phyloP scores from a whole-genome alignment of 2,329 filamentous ascomycete genomes.

The Nothopassalora personata region DNA sequence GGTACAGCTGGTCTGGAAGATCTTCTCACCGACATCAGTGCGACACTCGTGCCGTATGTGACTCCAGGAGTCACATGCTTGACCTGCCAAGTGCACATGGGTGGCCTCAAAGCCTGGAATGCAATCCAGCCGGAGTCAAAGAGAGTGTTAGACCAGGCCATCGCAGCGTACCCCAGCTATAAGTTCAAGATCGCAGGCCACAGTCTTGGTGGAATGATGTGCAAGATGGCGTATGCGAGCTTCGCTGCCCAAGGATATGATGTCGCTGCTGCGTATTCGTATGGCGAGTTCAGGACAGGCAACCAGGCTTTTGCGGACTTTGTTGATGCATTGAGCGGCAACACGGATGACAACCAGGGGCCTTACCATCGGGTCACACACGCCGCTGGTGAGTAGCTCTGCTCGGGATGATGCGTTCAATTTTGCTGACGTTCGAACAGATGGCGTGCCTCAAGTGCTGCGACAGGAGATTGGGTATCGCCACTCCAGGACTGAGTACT shows the following conservation, averaged over 20 bases:
- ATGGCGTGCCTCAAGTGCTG: constrained; percentile 4
- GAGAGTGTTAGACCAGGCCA: background rate
- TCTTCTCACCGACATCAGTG: background rate
- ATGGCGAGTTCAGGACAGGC: background rate
- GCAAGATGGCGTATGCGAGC: background rate
- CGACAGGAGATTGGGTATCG: background rate
- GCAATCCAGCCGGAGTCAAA: background rate
- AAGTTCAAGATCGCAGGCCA: constrained; percentile 1
- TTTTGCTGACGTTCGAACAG: background rate
- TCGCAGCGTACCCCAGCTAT: constrained; percentile 1
- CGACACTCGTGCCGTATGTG: background rate
- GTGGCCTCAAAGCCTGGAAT: background rate
- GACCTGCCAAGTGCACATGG: background rate
- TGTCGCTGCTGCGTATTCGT: constrained; percentile 2
- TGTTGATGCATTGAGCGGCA: background rate
- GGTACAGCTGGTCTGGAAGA: background rate
- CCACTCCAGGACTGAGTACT: constrained; percentile 2
- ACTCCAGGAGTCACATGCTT: background rate
- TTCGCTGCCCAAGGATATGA: background rate
- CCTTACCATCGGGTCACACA: constrained; percentile 1
- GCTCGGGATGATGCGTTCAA: background rate
- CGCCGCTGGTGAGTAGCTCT: background rate
- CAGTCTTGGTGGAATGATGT: background rate
- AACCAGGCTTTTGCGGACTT: constrained; percentile 3
- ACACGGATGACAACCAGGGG: background rate